Conservation (phyloP, 2,329 filamentous ascomycete species). For the Mariannaea sp. region DNA sequence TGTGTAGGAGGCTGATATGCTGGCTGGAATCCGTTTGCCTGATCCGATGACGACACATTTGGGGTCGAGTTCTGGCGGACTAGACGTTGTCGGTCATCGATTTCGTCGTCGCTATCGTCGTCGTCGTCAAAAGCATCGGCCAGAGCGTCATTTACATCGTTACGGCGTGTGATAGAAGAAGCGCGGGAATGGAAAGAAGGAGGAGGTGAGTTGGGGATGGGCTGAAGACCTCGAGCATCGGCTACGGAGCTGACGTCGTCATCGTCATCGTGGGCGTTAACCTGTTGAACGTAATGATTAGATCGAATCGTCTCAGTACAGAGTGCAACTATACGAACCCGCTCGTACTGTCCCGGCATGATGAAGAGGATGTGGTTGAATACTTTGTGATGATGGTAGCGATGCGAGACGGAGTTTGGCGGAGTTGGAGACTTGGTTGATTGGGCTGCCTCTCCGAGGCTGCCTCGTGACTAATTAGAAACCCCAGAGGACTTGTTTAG, state of each 20-base stretch:
- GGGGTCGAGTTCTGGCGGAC: conserved; percentile 67
- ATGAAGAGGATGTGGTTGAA: conserved; percentile 32
- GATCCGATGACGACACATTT: conserved; percentile 26
- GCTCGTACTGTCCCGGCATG: conserved; percentile 63
- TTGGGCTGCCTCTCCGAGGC: conserved; percentile 34
- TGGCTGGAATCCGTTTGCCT: conserved; percentile 25
- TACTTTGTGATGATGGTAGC: conserved; percentile 1
- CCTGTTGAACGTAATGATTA: conserved; percentile 45
- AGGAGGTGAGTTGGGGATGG: conserved; percentile 64
- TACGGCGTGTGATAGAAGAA: conserved; percentile 57
- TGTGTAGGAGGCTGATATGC: conserved; percentile 21
- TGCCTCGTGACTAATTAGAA: conserved; percentile 24
- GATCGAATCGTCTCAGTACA: not conserved
- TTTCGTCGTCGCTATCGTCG: conserved; percentile 71
- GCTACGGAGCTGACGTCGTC: conserved; percentile 49
- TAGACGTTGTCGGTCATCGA: conserved; percentile 83
- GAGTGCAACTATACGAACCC: conserved; percentile 49
- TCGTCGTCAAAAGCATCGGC: conserved; percentile 91
- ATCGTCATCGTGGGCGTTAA: conserved; percentile 64
- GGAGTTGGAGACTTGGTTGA: conserved; percentile 18
- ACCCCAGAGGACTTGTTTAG: conserved; percentile 8
- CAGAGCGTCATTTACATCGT: conserved; percentile 73
- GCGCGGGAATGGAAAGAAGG: conserved; percentile 89
- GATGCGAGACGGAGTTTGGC: conserved; percentile 6
- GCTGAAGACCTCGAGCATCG: conserved; percentile 43